Evolutionary conservation across 768 basidiomycete genomes (phyloP).

Genomic region (Suillus luteus): DNA sequence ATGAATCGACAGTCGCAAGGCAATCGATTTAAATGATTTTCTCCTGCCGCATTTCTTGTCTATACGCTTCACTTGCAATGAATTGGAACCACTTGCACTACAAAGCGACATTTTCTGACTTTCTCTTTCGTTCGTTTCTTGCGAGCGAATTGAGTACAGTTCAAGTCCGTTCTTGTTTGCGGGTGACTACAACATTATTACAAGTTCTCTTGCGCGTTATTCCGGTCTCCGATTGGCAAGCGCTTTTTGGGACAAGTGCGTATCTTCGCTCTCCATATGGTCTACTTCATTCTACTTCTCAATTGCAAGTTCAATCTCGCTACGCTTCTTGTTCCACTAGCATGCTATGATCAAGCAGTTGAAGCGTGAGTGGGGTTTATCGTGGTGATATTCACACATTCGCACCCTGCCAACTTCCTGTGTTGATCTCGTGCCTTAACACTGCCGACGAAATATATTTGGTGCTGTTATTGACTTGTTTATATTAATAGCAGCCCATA

Average conservation of each 20-base stretch:
- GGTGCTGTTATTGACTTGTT: neutral
- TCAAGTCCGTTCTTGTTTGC: neutral
- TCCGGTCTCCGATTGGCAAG: neutral
- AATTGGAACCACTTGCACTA: neutral
- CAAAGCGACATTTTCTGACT: neutral
- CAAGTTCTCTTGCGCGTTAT: neutral
- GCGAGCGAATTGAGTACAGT: neutral
- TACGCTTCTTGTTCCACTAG: neutral
- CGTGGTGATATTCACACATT: neutral
- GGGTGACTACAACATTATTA: neutral
- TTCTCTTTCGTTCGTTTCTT: too few species aligned
- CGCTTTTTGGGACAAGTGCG: neutral
- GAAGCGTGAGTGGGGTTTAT: neutral
- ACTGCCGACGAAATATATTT: neutral
- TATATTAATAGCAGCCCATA: neutral
- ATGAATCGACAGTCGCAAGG: neutral
- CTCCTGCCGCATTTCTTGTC: neutral
- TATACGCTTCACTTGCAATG: neutral
- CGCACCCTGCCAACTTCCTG: neutral
- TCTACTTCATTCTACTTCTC: neutral
- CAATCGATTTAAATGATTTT: neutral
- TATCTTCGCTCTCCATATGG: neutral
- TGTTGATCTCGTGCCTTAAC: neutral
- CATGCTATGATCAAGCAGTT: neutral
- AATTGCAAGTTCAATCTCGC: neutral